Evolutionary conservation across 208 protist species (phyloP).

Genomic region (Wallacemonas sp.): DNA sequence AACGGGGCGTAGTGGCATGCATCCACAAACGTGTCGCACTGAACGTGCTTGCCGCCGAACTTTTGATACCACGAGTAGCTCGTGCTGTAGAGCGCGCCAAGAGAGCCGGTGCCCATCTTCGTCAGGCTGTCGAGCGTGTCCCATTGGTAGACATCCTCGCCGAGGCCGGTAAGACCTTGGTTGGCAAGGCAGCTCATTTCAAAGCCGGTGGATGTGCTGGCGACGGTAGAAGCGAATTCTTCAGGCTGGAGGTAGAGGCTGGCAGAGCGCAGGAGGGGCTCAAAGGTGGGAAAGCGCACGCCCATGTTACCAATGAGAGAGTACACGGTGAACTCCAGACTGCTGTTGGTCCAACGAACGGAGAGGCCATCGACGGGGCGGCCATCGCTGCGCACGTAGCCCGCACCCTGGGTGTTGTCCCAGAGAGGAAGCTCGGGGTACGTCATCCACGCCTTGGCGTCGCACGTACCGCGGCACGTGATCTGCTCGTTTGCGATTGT

Average conservation of each 20-base stretch:
- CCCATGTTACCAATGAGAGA: slow-evolving; percentile 78
- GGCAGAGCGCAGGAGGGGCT: slow-evolving; percentile 40
- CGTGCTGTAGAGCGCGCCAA: slow-evolving; percentile 56
- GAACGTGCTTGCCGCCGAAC: slow-evolving; percentile 81
- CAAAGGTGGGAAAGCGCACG: slow-evolving; percentile 84
- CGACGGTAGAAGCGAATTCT: slow-evolving; percentile 46
- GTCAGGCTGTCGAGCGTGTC: slow-evolving; percentile 35
- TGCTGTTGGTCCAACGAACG: slow-evolving; percentile 58
- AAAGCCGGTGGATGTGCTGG: slow-evolving; percentile 48
- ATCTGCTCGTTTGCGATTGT: slow-evolving; percentile 60
- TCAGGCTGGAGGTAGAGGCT: slow-evolving; percentile 57
- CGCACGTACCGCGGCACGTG: slow-evolving; percentile 73
- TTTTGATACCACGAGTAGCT: slow-evolving; percentile 85
- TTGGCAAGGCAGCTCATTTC: slow-evolving; percentile 65
- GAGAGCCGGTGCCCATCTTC: slow-evolving; percentile 41
- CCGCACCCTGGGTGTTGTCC: slow-evolving; percentile 57
- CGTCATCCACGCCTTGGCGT: slow-evolving; percentile 68
- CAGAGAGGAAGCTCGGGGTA: slow-evolving; percentile 55
- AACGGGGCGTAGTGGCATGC: slow-evolving; percentile 80
- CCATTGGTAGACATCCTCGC: slow-evolving; percentile 79
- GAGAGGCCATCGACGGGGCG: slow-evolving; percentile 51
- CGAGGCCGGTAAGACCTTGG: slow-evolving; percentile 54
- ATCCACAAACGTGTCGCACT: slow-evolving; percentile 76
- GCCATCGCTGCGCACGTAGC: slow-evolving; percentile 58
- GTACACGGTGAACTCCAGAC: slow-evolving; percentile 69